A percentile compares a stretch with the other conserved stretches of the same genome.
These are phyloP conservation scores for Fusarium sp. DNA, from an alignment of 2,329 filamentous ascomycete species.

Conservation along the genomic window DNA sequence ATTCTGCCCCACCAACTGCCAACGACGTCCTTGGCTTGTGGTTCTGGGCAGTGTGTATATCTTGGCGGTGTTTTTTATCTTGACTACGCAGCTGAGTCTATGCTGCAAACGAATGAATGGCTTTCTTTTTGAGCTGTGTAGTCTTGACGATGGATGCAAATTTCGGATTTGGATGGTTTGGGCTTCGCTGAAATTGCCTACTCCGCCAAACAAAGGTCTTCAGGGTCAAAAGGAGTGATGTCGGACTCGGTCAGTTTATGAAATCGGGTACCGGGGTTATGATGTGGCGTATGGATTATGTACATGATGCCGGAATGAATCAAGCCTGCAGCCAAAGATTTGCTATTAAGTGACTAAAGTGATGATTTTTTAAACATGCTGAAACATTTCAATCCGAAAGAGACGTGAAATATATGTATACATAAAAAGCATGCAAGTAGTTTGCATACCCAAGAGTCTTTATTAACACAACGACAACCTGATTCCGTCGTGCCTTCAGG, in stretches of 20 bases:
- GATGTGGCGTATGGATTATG: conserved; percentile 47
- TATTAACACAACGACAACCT: conserved; percentile 37
- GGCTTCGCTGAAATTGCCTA: conserved; percentile 37
- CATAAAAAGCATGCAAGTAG: conserved; percentile 32
- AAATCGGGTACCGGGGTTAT: conserved; percentile 43
- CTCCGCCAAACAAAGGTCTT: conserved; percentile 34
- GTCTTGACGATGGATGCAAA: conserved; percentile 30
- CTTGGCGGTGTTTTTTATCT: conserved; percentile 20
- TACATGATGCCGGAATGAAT: conserved; percentile 50
- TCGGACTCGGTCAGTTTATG: conserved; percentile 30
- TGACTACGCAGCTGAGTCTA: conserved; percentile 21
- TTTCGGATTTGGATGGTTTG: conserved; percentile 39
- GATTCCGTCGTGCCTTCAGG: conserved; percentile 10
- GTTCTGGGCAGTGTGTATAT: conserved; percentile 22
- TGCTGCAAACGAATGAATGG: conserved; percentile 3
- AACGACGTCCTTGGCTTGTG: conserved; percentile 22
- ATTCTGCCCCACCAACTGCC: conserved; percentile 13
- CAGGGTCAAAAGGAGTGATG: conserved; percentile 41
- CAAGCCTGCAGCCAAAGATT: conserved; percentile 37
- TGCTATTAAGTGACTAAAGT: neutral
- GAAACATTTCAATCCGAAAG: neutral
- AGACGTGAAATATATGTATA: neutral
- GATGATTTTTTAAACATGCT: neutral
- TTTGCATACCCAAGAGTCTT: conserved; percentile 38
- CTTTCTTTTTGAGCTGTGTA: conserved; percentile 14